Evolutionary conservation across 345 rosid genomes (phyloP), one percentile per base, ranked within the genome.

Genomic region (Dipteronia sinensis): DNA sequence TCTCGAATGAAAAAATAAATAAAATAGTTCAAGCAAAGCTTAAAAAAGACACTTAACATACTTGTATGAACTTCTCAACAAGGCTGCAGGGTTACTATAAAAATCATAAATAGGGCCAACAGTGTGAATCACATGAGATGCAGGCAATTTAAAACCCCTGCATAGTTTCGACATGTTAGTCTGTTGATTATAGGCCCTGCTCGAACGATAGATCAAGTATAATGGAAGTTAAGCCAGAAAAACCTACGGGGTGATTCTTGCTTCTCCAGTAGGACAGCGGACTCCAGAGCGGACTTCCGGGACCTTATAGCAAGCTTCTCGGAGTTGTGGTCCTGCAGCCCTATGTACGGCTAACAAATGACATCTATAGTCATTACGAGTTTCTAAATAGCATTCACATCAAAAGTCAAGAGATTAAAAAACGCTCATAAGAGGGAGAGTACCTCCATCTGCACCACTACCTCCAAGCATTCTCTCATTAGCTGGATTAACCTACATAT

Each of bases 371-470:
- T 76, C 17, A 49, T 19, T 17, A 38, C 22, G 13, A 2, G 25
- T 25, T 38, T 34, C 23, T 65, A 65, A 47, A 17, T 9, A 47
- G 7, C 47, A 51, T 22, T 19, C 12, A 34, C 46, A 9, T 7
- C 31, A 49, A 23, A 3, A 34, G 0, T 34, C 27, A 29, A 25
- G 3, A 23, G 17, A 63, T 46, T 3, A 62, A 19, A 62, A 19
- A 16, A 25, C 53, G 58, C 3, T 55, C 12, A 42, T 29, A 12
- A 25, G 20, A 72, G 49, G 7, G 61, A 17, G 58, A 23, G 3
- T 80, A 91, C 98, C 95, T 87, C 98, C 97, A 84, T 95, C 97
- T 0, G 95, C 98, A 62, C 98, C 98, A 80, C 94, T 96, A 71
- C 98, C 98, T 69, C 98, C 97, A 68, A 95, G 85, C 98, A 95